Conservation (phyloP, 208 protist species). For the Crithidia thermophila region DNA sequence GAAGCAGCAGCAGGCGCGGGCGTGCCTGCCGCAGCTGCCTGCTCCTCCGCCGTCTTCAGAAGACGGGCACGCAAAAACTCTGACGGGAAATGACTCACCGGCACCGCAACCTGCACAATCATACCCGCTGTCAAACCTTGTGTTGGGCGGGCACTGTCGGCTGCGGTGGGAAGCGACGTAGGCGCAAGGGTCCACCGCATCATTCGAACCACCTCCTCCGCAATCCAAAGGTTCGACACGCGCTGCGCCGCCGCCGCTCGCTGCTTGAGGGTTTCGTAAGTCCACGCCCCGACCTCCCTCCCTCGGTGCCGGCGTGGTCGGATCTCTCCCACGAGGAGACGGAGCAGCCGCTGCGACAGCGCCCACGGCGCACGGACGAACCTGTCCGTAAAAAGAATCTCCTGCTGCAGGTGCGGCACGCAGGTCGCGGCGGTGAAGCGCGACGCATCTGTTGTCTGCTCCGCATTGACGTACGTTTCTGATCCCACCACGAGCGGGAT, state of each 20-base stretch:
- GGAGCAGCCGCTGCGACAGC: constrained; percentile 22
- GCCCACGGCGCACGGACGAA: constrained; percentile 6
- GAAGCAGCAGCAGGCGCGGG: no score
- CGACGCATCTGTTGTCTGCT: constrained; percentile 64
- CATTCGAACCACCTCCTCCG: constrained; percentile 5
- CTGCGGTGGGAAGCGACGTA: neutral
- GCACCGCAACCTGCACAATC: no score
- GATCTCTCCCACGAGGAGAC: neutral
- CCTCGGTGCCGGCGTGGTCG: neutral
- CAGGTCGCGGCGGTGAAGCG: constrained; percentile 42
- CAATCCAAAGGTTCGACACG: constrained; percentile 34
- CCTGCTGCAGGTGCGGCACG: constrained; percentile 26
- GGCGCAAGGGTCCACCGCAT: constrained; percentile 25
- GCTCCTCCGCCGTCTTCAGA: no score
- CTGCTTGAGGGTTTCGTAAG: constrained; percentile 10
- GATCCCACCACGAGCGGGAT: constrained; percentile 13
- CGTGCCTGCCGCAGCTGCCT: no score
- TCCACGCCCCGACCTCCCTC: constrained; percentile 12
- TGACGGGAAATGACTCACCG: no score
- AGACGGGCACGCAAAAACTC: no score
- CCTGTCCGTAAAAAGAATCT: constrained; percentile 19
- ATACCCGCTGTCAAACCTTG: no score
- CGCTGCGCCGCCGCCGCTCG: constrained; percentile 21
- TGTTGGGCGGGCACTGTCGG: no score
- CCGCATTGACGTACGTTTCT: constrained; percentile 41